Percentiles rank a stretch among this genome's conserved stretches.
phyloP scores from a whole-genome alignment of 108 stramenopile species.

The Nitzschia sp. region DNA sequence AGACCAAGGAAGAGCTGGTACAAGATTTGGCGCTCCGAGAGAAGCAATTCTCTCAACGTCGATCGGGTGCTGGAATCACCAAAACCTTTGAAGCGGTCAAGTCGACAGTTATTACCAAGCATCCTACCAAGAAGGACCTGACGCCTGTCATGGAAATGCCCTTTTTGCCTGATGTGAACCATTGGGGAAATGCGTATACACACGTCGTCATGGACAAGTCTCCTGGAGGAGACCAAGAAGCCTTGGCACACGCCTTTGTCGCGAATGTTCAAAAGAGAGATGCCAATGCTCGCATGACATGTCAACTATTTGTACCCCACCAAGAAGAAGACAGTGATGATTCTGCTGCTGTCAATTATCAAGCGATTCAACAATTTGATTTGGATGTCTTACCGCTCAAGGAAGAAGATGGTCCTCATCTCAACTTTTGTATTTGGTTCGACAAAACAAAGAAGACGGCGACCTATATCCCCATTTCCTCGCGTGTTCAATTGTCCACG shows the following conservation, averaged over 20 bases:
- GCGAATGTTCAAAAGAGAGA: slow-evolving; percentile 72
- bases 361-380: slow-evolving; percentile 72
- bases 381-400: slow-evolving; percentile 79
- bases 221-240: slow-evolving; percentile 40
- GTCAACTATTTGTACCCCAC: slow-evolving; percentile 64
- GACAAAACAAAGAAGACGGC: slow-evolving; percentile 37
- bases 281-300: slow-evolving; percentile 73
- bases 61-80: slow-evolving; percentile 36
- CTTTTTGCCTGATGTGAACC: slow-evolving; percentile 67
- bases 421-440: slow-evolving; percentile 68
- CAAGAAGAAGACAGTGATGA: slow-evolving; percentile 1
- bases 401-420: slow-evolving; percentile 71
- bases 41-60: slow-evolving; percentile 35
- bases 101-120: slow-evolving; percentile 10
- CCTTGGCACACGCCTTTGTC: slow-evolving; percentile 53
- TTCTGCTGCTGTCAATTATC: slow-evolving; percentile 27
- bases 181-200: slow-evolving; percentile 79
- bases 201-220: slow-evolving; percentile 84
- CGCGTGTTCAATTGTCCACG: slow-evolving; percentile 77
- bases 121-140: slow-evolving; percentile 68
- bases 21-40: slow-evolving; percentile 51
- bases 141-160: slow-evolving; percentile 63
- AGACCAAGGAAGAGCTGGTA: slow-evolving; percentile 57
- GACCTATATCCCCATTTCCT: slow-evolving; percentile 65
- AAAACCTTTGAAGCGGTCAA: slow-evolving; percentile 40